Percentiles rank a stretch among this genome's conserved stretches.
Conservation (phyloP, 345 rosid species). For the Clarkia xantiana region DNA sequence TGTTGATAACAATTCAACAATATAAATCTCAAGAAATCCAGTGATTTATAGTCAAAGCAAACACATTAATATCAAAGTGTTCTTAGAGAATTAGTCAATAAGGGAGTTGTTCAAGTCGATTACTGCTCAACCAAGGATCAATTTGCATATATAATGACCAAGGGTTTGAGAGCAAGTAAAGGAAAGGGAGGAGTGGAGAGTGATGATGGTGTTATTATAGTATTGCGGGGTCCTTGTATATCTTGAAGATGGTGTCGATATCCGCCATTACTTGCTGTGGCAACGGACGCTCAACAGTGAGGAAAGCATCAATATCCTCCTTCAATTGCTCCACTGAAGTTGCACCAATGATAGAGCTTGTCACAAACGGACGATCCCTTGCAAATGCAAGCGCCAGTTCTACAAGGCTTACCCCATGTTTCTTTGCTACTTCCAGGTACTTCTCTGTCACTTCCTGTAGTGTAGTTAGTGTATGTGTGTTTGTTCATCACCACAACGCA, state of each 20-base stretch:
- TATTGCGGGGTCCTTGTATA: slow-evolving; percentile 49
- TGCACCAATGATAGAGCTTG: slow-evolving; percentile 68
- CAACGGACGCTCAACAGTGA: slow-evolving; percentile 46
- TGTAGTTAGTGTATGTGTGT: no score
- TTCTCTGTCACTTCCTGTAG: slow-evolving; percentile 68
- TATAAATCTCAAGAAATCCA: no score
- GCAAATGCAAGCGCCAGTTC: slow-evolving; percentile 66
- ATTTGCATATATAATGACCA: no score
- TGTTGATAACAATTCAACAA: no score
- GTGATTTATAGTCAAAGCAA: no score
- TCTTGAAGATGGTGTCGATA: slow-evolving; percentile 49
- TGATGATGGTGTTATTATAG: not conserved
- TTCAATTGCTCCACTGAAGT: slow-evolving; percentile 64
- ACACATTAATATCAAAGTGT: no score
- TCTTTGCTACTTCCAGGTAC: slow-evolving; percentile 54
- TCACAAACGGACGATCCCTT: slow-evolving; percentile 68
- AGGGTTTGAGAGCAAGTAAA: no score
- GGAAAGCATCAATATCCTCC: slow-evolving; percentile 71
- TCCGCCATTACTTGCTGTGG: slow-evolving; percentile 46
- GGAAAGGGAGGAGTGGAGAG: no score
- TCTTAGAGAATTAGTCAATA: no score
- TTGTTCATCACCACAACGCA: not conserved
- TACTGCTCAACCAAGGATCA: no score
- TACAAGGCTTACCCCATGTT: slow-evolving; percentile 60
- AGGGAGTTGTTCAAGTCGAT: no score